phyloP scores from a whole-genome alignment of 176 grass and related monocot genomes.

The Oryza nivara region DNA sequence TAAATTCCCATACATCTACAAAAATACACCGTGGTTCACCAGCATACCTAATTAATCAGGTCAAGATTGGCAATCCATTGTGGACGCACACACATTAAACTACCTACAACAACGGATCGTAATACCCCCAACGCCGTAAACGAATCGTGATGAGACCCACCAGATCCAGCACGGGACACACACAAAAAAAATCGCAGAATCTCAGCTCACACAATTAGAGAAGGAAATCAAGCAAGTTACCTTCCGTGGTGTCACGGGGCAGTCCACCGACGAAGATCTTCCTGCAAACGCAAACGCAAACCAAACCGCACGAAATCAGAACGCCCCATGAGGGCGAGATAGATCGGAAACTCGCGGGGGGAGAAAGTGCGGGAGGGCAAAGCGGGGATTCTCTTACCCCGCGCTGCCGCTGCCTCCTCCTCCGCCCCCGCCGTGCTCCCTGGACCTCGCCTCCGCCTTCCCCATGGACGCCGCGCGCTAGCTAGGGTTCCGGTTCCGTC shows the following conservation, averaged over 20 bases:
- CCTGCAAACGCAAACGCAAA: constrained; percentile 50
- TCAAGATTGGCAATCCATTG: neutral
- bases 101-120: no score
- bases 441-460: constrained; percentile 44
- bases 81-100: no score
- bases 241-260: constrained; percentile 62
- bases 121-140: no score
- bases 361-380: neutral
- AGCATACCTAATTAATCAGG: neutral
- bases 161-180: constrained; percentile 9
- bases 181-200: neutral
- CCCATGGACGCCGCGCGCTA: constrained; percentile 13
- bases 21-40: neutral
- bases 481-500: neutral
- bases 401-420: constrained; percentile 34
- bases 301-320: constrained; percentile 17
- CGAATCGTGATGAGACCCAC: neutral
- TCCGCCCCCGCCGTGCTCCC: constrained; percentile 43
- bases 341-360: neutral
- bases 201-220: neutral
- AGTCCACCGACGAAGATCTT: constrained; percentile 97
- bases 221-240: constrained; percentile 39
- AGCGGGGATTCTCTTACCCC: constrained; percentile 44
- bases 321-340: constrained; percentile 7
- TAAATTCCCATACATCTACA: neutral